These are phyloP conservation scores for Gardenia jasminoides DNA, from an alignment of 257 asterid species.

Conservation along the genomic window DNA sequence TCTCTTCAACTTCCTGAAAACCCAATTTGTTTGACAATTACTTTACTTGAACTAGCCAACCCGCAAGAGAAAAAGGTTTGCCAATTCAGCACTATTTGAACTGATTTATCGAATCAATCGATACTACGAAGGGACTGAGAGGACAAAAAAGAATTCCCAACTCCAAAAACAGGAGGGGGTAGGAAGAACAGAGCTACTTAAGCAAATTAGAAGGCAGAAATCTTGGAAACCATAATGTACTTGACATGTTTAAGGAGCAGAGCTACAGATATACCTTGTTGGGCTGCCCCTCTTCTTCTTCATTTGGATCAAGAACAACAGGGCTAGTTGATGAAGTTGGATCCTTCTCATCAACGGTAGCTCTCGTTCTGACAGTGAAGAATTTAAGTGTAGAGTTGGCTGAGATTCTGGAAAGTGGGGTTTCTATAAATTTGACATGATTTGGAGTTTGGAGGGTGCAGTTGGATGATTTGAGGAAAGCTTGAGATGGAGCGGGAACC, in stretches of 20 bases:
- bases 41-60: background rate
- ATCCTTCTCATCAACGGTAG: conserved; percentile 39
- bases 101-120: background rate
- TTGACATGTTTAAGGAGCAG: background rate
- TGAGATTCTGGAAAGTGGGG: conserved; percentile 9
- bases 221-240: background rate
- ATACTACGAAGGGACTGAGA: background rate
- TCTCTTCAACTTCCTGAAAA: conserved; percentile 68
- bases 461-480: conserved; percentile 17
- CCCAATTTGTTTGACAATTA: background rate
- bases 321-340: conserved; percentile 26
- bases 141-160: background rate
- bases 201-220: background rate
- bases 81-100: background rate
- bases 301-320: conserved; percentile 33
- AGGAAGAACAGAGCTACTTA: background rate
- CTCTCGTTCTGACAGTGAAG: conserved; percentile 25
- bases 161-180: background rate
- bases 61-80: background rate
- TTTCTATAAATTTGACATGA: conserved; percentile 6
- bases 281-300: conserved; percentile 24
- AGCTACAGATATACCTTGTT: conserved; percentile 30
- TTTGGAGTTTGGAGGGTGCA: conserved; percentile 17
- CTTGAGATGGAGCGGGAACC: conserved; percentile 30
- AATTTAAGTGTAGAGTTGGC: conserved; percentile 18